These are phyloP conservation scores for Daldinia decipiens DNA, from an alignment of 495 filamentous ascomycete species.

Conservation along the genomic window DNA sequence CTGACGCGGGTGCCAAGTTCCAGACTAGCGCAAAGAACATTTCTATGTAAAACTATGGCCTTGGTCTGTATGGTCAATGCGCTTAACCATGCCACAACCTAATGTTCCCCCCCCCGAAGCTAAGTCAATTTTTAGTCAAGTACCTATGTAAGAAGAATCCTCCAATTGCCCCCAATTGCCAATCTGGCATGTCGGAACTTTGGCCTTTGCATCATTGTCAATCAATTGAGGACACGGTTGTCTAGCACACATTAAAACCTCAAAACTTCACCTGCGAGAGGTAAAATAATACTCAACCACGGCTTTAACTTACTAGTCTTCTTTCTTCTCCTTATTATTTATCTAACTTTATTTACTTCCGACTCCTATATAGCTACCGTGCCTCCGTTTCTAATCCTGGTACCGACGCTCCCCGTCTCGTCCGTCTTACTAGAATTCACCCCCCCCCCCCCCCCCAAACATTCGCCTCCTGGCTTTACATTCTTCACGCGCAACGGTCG, in stretches of 20 bases:
- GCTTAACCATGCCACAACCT: constrained; percentile 27
- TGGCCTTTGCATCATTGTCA: constrained; percentile 47
- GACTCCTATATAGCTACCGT: constrained; percentile 1
- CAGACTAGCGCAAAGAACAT: constrained; percentile 13
- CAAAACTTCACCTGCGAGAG: neutral
- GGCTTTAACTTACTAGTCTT: neutral
- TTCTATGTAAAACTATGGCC: neutral
- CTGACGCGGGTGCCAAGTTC: constrained; percentile 5
- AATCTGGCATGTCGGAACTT: constrained; percentile 46
- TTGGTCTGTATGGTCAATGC: constrained; percentile 18
- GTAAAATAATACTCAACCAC: constrained; percentile 1
- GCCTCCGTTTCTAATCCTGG: constrained; percentile 5
- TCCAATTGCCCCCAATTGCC: constrained; percentile 1
- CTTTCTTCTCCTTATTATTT: neutral
- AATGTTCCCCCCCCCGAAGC: constrained; percentile 17
- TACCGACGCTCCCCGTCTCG: constrained; percentile 4
- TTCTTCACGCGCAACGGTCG: constrained; percentile 15
- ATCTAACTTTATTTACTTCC: neutral
- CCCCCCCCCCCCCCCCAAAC: too few species aligned
- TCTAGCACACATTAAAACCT: constrained; percentile 43
- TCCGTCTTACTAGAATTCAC: constrained; percentile 6
- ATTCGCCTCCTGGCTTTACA: constrained; percentile 6
- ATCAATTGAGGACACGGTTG: constrained; percentile 53
- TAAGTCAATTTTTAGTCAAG: constrained; percentile 26
- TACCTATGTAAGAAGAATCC: too few species aligned